These are phyloP conservation scores for Polyporus tsugae DNA, from an alignment of 1,284 basidiomycete species.

Conservation along the genomic window DNA sequence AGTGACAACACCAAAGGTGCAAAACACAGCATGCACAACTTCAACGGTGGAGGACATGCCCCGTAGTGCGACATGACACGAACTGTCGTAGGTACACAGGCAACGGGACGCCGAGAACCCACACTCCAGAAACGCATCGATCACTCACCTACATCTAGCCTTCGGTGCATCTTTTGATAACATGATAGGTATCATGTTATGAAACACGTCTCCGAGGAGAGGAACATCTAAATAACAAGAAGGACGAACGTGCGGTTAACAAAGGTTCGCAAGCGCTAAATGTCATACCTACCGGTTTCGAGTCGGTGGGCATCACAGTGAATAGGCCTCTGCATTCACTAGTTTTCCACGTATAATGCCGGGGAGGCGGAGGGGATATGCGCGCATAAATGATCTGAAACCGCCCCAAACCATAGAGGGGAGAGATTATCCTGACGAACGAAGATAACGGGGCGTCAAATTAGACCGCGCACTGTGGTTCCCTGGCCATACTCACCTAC, in stretches of 20 bases:
- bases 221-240: neutral
- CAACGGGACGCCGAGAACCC: neutral
- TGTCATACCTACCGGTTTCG: neutral
- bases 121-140: neutral
- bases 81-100: neutral
- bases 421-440: neutral
- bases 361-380: too few relatives aligned
- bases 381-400: too few relatives aligned
- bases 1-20: neutral
- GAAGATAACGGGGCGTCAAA: too few relatives aligned
- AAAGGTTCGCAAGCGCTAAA: neutral
- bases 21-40: neutral
- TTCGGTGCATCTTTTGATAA: neutral
- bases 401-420: neutral
- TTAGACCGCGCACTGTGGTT: too few relatives aligned
- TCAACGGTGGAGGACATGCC: neutral
- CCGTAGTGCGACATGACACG: neutral
- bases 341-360: too few relatives aligned
- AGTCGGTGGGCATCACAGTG: too few relatives aligned
- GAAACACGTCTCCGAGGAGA: neutral
- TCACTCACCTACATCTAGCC: neutral
- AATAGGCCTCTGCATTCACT: too few relatives aligned
- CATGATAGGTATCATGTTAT: neutral
- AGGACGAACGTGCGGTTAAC: neutral
- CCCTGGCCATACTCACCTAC: too few relatives aligned